Evolutionary conservation across 2,329 filamentous ascomycete genomes (phyloP), one percentile per base, ranked within the genome.

Genomic region (Chaetomium globosum): DNA sequence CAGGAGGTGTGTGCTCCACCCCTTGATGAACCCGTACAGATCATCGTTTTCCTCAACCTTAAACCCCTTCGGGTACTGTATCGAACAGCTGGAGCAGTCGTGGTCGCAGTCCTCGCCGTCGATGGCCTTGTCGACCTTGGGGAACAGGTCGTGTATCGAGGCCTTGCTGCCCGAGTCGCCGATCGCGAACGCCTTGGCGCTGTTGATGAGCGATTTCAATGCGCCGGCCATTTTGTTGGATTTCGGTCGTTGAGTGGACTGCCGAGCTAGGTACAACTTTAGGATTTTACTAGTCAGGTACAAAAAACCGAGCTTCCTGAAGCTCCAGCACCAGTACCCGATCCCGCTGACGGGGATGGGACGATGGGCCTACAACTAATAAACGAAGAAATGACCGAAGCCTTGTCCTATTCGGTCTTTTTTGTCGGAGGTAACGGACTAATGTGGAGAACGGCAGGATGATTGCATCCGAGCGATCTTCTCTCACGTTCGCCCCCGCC

Each of bases 91-190:
- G 28, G 87, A 86, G 80, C 94, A 99, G 78, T 98, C 94, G 75
- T 87, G 92, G 63, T 91, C 81, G 76, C 95, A 98, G 70, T 93
- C 93, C 49, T 96, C 91, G 68, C 93, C 94, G 77, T 97, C 94
- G 51, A 91, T 79, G 3, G 84, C 82, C n/a, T 90, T 86, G 73
- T 90, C 84, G 46, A 92, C 92, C 71, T 85, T 86, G 60, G 87
- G 81, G 77, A 98, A 98, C 66, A 98, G 82, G 51, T 78, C 74
- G 54, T 75, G 71, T 39, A 77, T 69, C 39, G 63, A 67, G 49
- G 66, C 70, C 66, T 72, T 72, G 67, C 63, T 61, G 61, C 68
- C 71, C 39, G 69, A 69, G 65, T 71, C 67, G 67, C 72, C 73
- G 5, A 72, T 67, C 51, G 73, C 67, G n/a, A 72, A 60, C 59